Conservation (phyloP, 106 monocot genomes). For the Cymbidium sinense region DNA sequence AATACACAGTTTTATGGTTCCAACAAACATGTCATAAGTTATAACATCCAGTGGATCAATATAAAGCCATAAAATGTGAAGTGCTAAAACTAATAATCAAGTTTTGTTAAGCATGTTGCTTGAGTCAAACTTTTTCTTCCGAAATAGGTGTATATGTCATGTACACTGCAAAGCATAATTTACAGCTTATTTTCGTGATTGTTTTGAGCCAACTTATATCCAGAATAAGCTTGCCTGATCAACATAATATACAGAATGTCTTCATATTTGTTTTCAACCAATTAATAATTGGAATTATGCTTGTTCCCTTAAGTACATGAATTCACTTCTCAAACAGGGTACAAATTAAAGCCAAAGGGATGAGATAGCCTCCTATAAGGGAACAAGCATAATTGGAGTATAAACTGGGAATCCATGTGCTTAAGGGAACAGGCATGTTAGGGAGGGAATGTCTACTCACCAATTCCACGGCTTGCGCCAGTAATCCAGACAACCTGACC, state of each 20-base stretch:
- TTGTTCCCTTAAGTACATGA: neutral
- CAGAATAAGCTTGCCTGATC: neutral
- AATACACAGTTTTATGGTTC: neutral
- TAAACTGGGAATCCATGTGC: too few species aligned
- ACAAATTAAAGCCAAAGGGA: neutral
- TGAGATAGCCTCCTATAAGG: neutral
- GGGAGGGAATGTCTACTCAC: neutral
- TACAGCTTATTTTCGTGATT: neutral
- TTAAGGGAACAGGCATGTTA: too few species aligned
- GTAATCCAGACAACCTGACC: slow-evolving; percentile 82
- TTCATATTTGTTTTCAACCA: neutral
- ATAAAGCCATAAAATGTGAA: neutral
- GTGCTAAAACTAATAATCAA: neutral
- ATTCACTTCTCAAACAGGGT: neutral
- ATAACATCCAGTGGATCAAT: neutral
- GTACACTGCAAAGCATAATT: neutral
- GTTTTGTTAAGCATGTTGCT: neutral
- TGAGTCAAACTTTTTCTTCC: neutral
- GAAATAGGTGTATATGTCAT: neutral
- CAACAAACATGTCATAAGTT: neutral
- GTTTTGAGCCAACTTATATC: neutral
- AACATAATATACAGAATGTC: neutral
- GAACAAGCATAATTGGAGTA: too few species aligned
- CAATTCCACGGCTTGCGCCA: slow-evolving; percentile 89
- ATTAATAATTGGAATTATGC: neutral